Base-by-base conservation (phyloP, 1,284 basidiomycete genomes). In the Sphagnurus paluster region DNA sequence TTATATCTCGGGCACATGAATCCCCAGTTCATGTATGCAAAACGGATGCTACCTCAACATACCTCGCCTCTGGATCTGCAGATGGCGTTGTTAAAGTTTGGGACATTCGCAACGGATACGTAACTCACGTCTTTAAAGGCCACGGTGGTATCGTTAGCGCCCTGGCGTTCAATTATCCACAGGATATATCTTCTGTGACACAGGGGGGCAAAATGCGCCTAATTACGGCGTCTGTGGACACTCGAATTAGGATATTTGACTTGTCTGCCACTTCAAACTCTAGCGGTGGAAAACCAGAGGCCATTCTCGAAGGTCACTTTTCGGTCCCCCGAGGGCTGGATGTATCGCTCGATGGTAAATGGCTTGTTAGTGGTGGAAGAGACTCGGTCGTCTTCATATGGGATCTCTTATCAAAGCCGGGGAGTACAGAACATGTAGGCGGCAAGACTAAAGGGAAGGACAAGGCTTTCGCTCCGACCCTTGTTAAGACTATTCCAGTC, bases 51-150 rank as follows among this genome's bases (percentile, higher is more conserved):
- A 93, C 90, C 20, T 91, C 85, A 1, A 87, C 88, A 0, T 86
- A 98, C 48, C 78, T 99, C 50, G 96, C 97, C 1, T 97, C 96
- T 5, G 97, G 95, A 0, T 90, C 93, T 7, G 91, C 94, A 4
- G 97, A 99, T 59, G 96, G 97, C 11, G 80, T 91, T 16, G 96
- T 98, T 46, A 98, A 98, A 74, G 90, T 99, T 7, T 99, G 94
- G 93, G 90, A 98, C 64, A 80, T 96, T 36, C 70, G 77, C 2
- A 84, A 85, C 14, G 96, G 93, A 7, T 95, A 87, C 64, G 83
- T 91, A 32, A 99, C 97, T 0, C 97, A 99, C 66, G 79, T 94
- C 10, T 95, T 98, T 75, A 90, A 90, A 60, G 96, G 96, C 8
- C 97, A 98, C 61, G 97, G 95, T 5, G 96, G 97, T 13, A 90